These are phyloP conservation scores for Magnolia changhungtana DNA, from an alignment of 164 flowering plant genomes.

Conservation along the genomic window DNA sequence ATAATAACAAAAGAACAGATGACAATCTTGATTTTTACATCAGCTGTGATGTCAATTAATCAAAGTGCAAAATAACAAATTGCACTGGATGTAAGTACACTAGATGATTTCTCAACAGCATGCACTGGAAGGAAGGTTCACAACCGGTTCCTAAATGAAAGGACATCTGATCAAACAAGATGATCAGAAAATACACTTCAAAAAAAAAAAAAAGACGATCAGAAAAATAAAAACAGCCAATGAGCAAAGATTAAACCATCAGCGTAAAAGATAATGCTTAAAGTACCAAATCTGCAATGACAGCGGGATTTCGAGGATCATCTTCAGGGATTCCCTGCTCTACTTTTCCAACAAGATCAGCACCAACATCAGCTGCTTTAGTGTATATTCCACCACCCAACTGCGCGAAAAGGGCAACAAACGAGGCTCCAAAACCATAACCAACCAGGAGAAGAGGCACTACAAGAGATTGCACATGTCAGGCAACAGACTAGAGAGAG, in stretches of 20 bases:
- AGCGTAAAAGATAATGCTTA: not conserved
- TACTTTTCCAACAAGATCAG: constrained; percentile 98
- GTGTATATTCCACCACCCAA: constrained; percentile 99
- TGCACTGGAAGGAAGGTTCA: constrained; percentile 4
- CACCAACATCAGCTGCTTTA: constrained; percentile 99
- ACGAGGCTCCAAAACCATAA: constrained; percentile 99
- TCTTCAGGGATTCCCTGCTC: constrained; percentile 99
- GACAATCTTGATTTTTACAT: too few species aligned
- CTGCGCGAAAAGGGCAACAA: constrained; percentile 99
- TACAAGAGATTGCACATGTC: constrained; percentile 25
- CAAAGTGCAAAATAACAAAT: not conserved
- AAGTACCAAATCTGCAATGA: constrained; percentile 97
- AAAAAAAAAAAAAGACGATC: not conserved
- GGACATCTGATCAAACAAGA: not conserved
- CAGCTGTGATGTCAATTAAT: too few species aligned
- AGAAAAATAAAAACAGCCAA: not conserved
- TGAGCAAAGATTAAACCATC: not conserved
- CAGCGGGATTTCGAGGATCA: constrained; percentile 99
- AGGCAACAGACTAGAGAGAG: not conserved
- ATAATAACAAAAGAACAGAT: not conserved
- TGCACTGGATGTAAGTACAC: not conserved
- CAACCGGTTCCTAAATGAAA: not conserved
- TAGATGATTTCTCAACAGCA: constrained; percentile 1
- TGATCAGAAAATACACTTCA: not conserved
- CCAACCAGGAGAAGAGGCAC: constrained; percentile 99